Conservation (phyloP, 1,284 basidiomycete genomes). For the Microstroma glucosiphilum region DNA sequence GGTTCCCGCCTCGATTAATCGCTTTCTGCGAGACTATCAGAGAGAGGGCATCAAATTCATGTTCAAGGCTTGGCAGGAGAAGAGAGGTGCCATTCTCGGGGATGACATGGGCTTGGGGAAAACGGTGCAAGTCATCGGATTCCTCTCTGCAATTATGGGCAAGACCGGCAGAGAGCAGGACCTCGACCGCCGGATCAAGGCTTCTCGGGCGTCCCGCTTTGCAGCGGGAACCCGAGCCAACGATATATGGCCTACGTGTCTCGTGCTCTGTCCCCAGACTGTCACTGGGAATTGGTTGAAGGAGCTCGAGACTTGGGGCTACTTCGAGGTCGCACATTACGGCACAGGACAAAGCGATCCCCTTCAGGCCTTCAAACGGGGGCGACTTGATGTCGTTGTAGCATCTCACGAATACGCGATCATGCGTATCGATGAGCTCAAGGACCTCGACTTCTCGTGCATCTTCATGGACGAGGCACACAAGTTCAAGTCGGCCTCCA, state of each 20-base stretch:
- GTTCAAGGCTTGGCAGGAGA: slow-evolving; percentile 62
- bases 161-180: slow-evolving; percentile 66
- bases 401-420: slow-evolving; percentile 54
- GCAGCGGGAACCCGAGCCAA: slow-evolving; percentile 16
- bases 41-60: slow-evolving; percentile 73
- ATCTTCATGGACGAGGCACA: slow-evolving; percentile 73
- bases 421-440: slow-evolving; percentile 62
- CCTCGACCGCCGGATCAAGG: slow-evolving; percentile 58
- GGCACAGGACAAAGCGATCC: background rate
- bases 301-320: slow-evolving; percentile 64
- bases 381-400: slow-evolving; percentile 61
- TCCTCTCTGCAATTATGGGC: slow-evolving; percentile 75
- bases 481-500: slow-evolving; percentile 65
- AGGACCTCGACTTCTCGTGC: slow-evolving; percentile 54
- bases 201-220: slow-evolving; percentile 23
- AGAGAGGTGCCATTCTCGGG: slow-evolving; percentile 67
- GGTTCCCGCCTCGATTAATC: slow-evolving; percentile 69
- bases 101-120: slow-evolving; percentile 82
- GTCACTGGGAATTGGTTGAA: slow-evolving; percentile 74
- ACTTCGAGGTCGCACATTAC: slow-evolving; percentile 32
- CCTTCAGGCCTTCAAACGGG: slow-evolving; percentile 59
- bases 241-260: slow-evolving; percentile 60
- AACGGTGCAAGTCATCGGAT: slow-evolving; percentile 74
- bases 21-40: slow-evolving; percentile 74
- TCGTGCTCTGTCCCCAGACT: slow-evolving; percentile 72